Conservation (phyloP, 2,329 filamentous ascomycete species). For the Hypoxylon sp. region DNA sequence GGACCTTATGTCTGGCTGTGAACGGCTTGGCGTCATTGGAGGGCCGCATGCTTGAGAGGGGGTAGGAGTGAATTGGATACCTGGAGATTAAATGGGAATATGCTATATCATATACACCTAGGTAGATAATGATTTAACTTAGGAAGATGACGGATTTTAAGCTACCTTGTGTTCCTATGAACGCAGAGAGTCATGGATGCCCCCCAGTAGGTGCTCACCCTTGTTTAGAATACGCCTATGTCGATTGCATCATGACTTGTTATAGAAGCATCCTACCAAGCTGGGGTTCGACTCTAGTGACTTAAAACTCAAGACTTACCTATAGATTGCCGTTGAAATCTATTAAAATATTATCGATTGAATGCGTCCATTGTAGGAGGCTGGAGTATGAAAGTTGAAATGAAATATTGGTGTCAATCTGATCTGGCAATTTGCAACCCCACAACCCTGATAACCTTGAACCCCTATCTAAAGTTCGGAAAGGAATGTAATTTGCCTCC, state of each 20-base stretch:
- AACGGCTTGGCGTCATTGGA: neutral
- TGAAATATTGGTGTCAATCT: slow-evolving; percentile 1
- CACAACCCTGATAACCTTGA: neutral
- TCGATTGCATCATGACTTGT: neutral
- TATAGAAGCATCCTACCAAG: neutral
- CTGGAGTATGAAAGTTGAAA: neutral
- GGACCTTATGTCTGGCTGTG: neutral
- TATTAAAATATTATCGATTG: neutral
- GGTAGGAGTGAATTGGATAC: neutral
- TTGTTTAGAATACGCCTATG: neutral
- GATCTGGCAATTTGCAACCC: neutral
- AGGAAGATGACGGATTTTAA: neutral
- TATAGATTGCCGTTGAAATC: neutral
- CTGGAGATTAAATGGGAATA: neutral
- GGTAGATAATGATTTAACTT: too few species aligned
- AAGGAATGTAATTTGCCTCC: neutral
- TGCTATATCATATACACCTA: neutral
- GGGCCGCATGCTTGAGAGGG: neutral
- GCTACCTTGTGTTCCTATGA: neutral
- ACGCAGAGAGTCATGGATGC: neutral
- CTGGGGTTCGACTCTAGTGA: neutral
- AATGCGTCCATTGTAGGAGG: too few species aligned
- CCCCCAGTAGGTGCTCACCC: neutral
- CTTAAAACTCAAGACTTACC: neutral
- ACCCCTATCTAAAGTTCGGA: neutral